These are phyloP conservation scores for Azolla pinnata DNA, from an alignment of 75 land plant genomes.

Conservation along the genomic window DNA sequence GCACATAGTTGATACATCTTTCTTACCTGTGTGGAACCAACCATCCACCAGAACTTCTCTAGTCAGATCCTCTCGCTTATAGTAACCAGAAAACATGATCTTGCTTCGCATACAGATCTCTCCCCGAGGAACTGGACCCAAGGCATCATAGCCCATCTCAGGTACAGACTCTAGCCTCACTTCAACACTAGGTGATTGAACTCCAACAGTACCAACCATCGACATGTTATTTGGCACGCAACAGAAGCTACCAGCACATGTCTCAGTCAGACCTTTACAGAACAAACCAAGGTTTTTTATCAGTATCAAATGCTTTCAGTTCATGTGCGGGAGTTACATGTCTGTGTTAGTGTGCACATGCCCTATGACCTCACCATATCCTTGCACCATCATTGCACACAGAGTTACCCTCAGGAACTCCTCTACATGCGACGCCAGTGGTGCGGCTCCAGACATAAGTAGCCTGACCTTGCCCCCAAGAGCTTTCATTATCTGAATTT, in stretches of 20 bases:
- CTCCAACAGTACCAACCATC: constrained; percentile 97
- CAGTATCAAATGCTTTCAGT: no score
- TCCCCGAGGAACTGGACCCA: constrained; percentile 60
- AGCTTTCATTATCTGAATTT: constrained; percentile 60
- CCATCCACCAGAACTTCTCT: constrained; percentile 83
- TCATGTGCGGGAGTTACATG: no score
- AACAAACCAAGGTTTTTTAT: no score
- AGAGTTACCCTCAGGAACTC: constrained; percentile 81
- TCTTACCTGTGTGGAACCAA: constrained; percentile 97
- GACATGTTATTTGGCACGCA: constrained; percentile 66
- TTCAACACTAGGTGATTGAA: constrained; percentile 84
- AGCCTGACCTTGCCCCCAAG: constrained; percentile 81
- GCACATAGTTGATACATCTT: no score
- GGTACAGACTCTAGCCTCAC: constrained; percentile 94
- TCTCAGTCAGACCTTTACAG: constrained; percentile 92
- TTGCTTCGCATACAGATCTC: constrained; percentile 85
- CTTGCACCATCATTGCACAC: constrained; percentile 76
- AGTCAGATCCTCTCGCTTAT: constrained; percentile 92
- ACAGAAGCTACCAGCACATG: constrained; percentile 92
- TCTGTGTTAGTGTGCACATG: no score
- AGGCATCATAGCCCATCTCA: constrained; percentile 95
- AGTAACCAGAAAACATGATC: constrained; percentile 83
- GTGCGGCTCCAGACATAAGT: constrained; percentile 82
- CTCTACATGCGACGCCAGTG: constrained; percentile 65
- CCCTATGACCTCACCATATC: constrained; percentile 66